These are phyloP conservation scores for Oleoguttula mirabilis DNA, from an alignment of 495 filamentous ascomycete genomes.

Conservation along the genomic window DNA sequence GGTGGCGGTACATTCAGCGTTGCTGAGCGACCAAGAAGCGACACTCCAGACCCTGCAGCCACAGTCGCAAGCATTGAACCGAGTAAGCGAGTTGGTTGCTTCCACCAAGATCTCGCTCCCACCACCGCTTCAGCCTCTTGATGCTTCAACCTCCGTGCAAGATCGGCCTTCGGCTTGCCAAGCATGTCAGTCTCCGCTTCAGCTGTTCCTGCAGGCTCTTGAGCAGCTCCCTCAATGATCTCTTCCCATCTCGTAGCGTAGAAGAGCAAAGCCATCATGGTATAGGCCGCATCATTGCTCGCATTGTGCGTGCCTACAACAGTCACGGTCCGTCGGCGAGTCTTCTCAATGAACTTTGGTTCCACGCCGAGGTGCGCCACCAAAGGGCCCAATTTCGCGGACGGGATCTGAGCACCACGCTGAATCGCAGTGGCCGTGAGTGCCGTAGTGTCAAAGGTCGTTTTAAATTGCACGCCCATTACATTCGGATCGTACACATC, in stretches of 20 bases:
- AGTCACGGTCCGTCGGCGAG: not conserved
- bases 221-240: not conserved
- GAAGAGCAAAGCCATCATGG: constrained; percentile 11
- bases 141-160: no score
- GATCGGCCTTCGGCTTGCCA: no score
- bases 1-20: no score
- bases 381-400: not conserved
- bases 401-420: not conserved
- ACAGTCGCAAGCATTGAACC: no score
- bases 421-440: not conserved
- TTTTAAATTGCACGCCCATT: not conserved
- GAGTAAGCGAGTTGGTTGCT: no score
- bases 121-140: no score
- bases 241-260: constrained; percentile 3
- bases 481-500: not conserved
- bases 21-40: no score
- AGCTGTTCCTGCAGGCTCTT: no score
- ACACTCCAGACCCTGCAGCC: no score
- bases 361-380: constrained; percentile 1
- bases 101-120: no score
- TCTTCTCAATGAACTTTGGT: not conserved
- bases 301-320: constrained; percentile 13
- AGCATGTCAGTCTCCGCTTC: no score
- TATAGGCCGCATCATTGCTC: constrained; percentile 10
- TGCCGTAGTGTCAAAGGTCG: not conserved